Evolutionary conservation across 2,329 filamentous ascomycete genomes (phyloP), one percentile per base, ranked within the genome.

Genomic region (Fusarium ramigenum): DNA sequence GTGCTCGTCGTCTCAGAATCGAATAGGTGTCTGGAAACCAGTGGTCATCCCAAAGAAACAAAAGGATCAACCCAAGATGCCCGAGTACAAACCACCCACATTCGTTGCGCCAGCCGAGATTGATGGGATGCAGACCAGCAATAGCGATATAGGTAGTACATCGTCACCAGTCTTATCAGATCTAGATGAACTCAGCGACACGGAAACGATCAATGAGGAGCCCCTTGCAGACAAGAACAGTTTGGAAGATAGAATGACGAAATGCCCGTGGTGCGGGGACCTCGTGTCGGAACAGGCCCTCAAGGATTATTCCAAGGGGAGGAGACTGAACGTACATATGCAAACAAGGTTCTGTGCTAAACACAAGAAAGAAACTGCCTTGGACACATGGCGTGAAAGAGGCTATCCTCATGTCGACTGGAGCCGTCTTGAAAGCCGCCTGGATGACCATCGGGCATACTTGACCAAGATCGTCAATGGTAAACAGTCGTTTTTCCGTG

Each of bases 371-470:
- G 82, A 84, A 36, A 83, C 87, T 5, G 92, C 91, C 4, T 74
- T 82, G 61, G 81, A 84, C 12, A 79, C 80, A 7, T 89, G 87
- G 83, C 77, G 72, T 15, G 79, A 85, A 19, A 87, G 84, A 47
- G 87, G 88, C 1, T 96, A 96, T 79, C 94, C 94, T 0, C 79
- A 82, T 0, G 92, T 97, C 58, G 83, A 93, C 65, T 97, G 94
- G 93, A 80, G 82, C 2, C 77, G 73, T 1, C 85, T 97, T 30
- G 85, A 90, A 23, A 69, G 78, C 8, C 89, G 93, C 11, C 87
- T 95, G 36, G 79, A 83, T 8, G 77, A 81, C 9, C 88, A 94
- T 79, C 85, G 89, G 67, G 74, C 79, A 1, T 83, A 85, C 43
- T 81, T 97, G 4, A 83, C 88, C 66, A 80, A 80, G 19, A 85